Conservation (phyloP, 441 rosid species). For the Jatropha podagrica region DNA sequence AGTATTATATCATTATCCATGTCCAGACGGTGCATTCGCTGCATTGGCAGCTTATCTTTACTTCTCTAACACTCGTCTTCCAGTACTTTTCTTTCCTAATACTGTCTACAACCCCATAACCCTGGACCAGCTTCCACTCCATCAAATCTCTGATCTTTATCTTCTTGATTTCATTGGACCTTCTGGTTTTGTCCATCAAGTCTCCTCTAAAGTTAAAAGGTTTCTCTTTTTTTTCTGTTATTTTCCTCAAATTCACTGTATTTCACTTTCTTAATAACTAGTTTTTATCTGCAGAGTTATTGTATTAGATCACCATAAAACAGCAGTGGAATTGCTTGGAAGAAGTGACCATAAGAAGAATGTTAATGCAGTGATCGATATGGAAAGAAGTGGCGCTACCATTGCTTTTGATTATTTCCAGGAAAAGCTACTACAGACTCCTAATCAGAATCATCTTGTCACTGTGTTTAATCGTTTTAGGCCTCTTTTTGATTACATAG, state of each 20-base stretch:
- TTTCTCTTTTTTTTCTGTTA: not conserved
- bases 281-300: conserved; percentile 32
- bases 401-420: conserved; percentile 73
- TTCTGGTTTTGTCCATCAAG: conserved; percentile 45
- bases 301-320: conserved; percentile 66
- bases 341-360: conserved; percentile 30
- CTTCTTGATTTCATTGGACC: conserved; percentile 75
- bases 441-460: conserved; percentile 9
- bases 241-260: too few relatives aligned
- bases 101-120: conserved; percentile 60
- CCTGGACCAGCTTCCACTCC: conserved; percentile 51
- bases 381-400: conserved; percentile 70
- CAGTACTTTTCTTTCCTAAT: conserved; percentile 63
- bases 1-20: conserved; percentile 68
- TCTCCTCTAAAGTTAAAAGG: conserved; percentile 48
- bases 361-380: conserved; percentile 51
- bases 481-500: conserved; percentile 58
- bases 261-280: too few relatives aligned
- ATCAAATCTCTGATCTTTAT: conserved; percentile 51
- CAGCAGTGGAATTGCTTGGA: conserved; percentile 51
- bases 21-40: conserved; percentile 73
- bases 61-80: conserved; percentile 50
- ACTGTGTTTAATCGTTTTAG: conserved; percentile 42
- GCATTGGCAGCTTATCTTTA: conserved; percentile 73
- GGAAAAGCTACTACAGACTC: conserved; percentile 33